phyloP scores from a whole-genome alignment of 1,139 yeast genomes.

The Saccharomyces hybrid region DNA sequence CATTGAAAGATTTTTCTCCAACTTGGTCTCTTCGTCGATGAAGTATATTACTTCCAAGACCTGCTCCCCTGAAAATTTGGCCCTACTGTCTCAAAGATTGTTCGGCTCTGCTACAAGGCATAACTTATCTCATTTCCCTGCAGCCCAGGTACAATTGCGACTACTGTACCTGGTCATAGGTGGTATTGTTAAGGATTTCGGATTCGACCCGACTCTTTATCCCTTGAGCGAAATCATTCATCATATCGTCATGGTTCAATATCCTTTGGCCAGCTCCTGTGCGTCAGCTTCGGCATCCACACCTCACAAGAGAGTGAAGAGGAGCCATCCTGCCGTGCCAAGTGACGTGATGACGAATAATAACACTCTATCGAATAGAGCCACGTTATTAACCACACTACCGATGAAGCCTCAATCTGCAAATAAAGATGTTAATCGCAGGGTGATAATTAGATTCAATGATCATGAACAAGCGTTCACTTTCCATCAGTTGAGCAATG shows the following conservation, averaged over 20 bases:
- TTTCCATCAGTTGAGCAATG: conserved; percentile 31
- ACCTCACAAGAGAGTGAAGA: not conserved
- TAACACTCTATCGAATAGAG: conserved; percentile 7
- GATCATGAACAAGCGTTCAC: conserved; percentile 27
- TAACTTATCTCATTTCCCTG: conserved; percentile 18
- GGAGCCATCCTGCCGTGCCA: not conserved
- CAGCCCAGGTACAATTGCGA: conserved; percentile 19
- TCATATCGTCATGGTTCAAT: conserved; percentile 53
- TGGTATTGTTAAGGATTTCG: conserved; percentile 67
- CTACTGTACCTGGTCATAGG: conserved; percentile 53
- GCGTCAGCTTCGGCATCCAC: not conserved
- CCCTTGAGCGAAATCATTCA: conserved; percentile 62
- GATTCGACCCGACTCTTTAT: conserved; percentile 56
- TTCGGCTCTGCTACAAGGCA: conserved; percentile 18
- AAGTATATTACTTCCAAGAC: conserved; percentile 52
- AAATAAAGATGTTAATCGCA: conserved; percentile 28
- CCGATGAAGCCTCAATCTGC: conserved; percentile 31
- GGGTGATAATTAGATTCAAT: conserved; percentile 27
- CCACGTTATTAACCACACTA: conserved; percentile 23
- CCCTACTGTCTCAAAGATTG: conserved; percentile 17
- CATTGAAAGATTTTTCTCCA: conserved; percentile 49
- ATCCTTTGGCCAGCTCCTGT: conserved; percentile 39
- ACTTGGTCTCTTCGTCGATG: conserved; percentile 41
- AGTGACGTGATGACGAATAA: not conserved
- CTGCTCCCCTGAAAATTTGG: conserved; percentile 24